Conservation (phyloP, 2,329 filamentous ascomycete genomes). For the Neofusicoccum sp. region DNA sequence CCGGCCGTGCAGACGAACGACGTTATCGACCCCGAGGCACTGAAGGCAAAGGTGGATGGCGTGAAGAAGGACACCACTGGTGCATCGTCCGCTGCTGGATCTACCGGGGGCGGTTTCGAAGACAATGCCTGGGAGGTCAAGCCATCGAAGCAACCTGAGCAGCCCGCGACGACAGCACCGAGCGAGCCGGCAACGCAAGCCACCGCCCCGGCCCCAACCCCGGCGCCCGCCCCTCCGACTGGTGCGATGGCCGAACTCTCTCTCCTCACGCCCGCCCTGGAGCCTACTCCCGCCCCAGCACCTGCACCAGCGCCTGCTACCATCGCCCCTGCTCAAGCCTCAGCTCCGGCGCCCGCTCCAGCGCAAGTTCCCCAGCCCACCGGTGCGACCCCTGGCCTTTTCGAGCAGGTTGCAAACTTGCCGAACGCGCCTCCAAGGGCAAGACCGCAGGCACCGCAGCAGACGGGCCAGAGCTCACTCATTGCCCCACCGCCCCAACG, state of each 20-base stretch:
- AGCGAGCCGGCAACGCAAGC: slow-evolving; percentile 37
- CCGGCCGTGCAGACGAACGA: slow-evolving; percentile 86
- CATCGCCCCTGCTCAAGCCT: slow-evolving; percentile 38
- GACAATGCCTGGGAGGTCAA: slow-evolving; percentile 98
- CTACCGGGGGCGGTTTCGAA: slow-evolving; percentile 71
- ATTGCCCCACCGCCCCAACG: slow-evolving; percentile 78
- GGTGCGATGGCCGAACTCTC: slow-evolving; percentile 72
- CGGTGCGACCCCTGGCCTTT: slow-evolving; percentile 27
- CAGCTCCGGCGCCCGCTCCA: slow-evolving; percentile 42
- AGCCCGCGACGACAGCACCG: slow-evolving; percentile 32
- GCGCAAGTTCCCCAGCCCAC: slow-evolving; percentile 31
- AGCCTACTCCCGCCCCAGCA: slow-evolving; percentile 39
- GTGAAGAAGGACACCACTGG: slow-evolving; percentile 25
- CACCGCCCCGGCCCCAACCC: slow-evolving; percentile 44
- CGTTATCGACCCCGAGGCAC: slow-evolving; percentile 83
- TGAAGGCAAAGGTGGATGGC: slow-evolving; percentile 62
- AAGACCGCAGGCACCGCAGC: slow-evolving; percentile 71
- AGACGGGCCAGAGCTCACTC: slow-evolving; percentile 62
- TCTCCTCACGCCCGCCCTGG: slow-evolving; percentile 59
- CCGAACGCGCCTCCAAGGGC: slow-evolving; percentile 58
- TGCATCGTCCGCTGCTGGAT: slow-evolving; percentile 2
- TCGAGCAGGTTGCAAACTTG: slow-evolving; percentile 30
- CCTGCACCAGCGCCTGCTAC: slow-evolving; percentile 47
- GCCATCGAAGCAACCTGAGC: slow-evolving; percentile 64
- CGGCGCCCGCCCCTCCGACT: slow-evolving; percentile 49